Evolutionary conservation across 1,284 basidiomycete genomes (phyloP).

Genomic region (Pseudozyma flocculosa): DNA sequence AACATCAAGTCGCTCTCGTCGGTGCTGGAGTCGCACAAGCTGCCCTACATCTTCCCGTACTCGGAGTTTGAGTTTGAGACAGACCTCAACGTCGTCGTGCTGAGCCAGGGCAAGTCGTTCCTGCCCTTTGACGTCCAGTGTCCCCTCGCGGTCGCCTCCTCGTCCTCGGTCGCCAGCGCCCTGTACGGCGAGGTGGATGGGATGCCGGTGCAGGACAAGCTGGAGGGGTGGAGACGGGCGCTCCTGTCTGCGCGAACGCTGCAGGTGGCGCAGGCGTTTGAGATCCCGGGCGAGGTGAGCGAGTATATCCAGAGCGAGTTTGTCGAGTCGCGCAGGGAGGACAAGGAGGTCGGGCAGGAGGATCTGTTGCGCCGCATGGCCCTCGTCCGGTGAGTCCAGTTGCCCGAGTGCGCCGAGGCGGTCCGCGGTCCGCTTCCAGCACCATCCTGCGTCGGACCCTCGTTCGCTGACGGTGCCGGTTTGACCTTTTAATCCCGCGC

Average conservation of each 20-base stretch:
- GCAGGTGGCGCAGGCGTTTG: slow-evolving; percentile 33
- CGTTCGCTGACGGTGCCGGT: too few species aligned
- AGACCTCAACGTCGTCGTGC: slow-evolving; percentile 69
- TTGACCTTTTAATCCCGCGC: background rate
- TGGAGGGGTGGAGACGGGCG: slow-evolving; percentile 19
- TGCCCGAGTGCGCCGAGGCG: too few species aligned
- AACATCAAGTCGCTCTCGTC: slow-evolving; percentile 73
- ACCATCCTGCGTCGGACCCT: too few species aligned
- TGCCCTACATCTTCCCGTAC: slow-evolving; percentile 80
- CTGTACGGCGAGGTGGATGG: slow-evolving; percentile 1
- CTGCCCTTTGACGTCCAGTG: slow-evolving; percentile 53
- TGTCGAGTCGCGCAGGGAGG: slow-evolving; percentile 33
- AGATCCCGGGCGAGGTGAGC: slow-evolving; percentile 42
- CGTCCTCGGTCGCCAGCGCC: too few species aligned
- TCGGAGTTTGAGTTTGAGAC: slow-evolving; percentile 73
- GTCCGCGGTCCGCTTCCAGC: too few species aligned
- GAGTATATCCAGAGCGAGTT: slow-evolving; percentile 51
- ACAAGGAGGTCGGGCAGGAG: slow-evolving; percentile 32
- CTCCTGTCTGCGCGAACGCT: slow-evolving; percentile 21
- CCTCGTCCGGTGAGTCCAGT: slow-evolving; percentile 22
- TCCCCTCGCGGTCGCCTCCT: slow-evolving; percentile 7
- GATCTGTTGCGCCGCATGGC: slow-evolving; percentile 44
- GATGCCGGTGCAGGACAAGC: slow-evolving; percentile 20
- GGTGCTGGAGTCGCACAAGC: slow-evolving; percentile 68
- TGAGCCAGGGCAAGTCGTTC: slow-evolving; percentile 66